Evolutionary conservation across 75 land plant species (phyloP), one percentile per base, ranked within the genome.

Genomic region (Cupressus sempervirens): DNA sequence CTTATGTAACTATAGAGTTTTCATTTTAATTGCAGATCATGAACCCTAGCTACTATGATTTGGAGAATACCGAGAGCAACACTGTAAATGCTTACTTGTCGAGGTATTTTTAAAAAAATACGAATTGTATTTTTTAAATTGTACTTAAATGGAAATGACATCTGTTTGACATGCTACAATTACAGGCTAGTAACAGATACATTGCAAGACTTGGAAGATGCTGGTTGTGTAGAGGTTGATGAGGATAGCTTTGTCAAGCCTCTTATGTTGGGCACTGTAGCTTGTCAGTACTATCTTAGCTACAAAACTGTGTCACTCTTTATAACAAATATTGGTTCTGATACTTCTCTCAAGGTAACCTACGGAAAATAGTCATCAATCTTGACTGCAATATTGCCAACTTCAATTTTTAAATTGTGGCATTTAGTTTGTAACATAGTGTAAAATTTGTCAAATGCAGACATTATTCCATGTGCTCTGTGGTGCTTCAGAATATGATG

Each of bases 401-500:
- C 53, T 43, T 32, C 54, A 32, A 18, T 80, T 45, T 18, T 56
- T 72, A 15, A 36, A 76, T 84, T 34, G 54, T 18, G 23, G 73
- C 3, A 79, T 48, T 80, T 54, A n/a, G 48, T 52, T 16, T 81
- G 20, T 38, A 15, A 45, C 74, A 34, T 58, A 29, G 38, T n/a
- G n/a, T 65, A 7, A 54, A 30, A 32, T 74, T 18, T 87, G 86
- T 82, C 38, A 30, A 29, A 53, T 72, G 32, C 89, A 98, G 99
- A 93, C 91, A 76, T 92, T 98, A 83, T 84, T 98, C 76, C 91
- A 93, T 82, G 90, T 96, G 70, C 91, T 98, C 15, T 92, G 94
- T 89, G 94, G 91, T 87, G 99, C 98, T 84, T 87, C 98, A 80
- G 99, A 98, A 85, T 98, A 94, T 93, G 92, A 96, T 86, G 99